Conservation (phyloP, 78 protist genomes). For the Planoprotostelium fungivorum region DNA sequence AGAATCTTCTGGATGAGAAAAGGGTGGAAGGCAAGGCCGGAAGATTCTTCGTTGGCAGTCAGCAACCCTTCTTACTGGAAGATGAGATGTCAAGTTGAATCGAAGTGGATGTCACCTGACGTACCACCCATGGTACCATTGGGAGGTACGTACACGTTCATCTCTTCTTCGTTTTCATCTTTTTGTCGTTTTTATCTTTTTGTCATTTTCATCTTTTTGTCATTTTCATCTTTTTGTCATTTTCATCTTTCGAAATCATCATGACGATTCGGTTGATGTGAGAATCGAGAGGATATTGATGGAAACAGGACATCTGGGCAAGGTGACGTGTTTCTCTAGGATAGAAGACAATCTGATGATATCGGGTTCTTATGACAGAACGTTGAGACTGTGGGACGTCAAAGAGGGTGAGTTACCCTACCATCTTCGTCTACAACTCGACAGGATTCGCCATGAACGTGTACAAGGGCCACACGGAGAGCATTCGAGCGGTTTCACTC, state of each 20-base stretch:
- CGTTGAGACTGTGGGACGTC: neutral
- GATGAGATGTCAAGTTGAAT: neutral
- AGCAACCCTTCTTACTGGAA: neutral
- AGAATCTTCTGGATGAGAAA: neutral
- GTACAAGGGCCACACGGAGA: neutral
- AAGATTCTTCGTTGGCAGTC: neutral
- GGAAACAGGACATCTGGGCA: neutral
- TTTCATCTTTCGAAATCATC: too few relatives aligned
- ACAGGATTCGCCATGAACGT: neutral
- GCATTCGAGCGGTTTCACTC: neutral
- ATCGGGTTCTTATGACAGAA: neutral
- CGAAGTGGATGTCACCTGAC: neutral
- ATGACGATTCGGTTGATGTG: too few relatives aligned
- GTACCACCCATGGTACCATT: neutral
- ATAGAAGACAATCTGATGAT: neutral
- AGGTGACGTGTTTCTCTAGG: neutral
- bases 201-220: too few relatives aligned
- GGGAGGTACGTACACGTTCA: too few relatives aligned
- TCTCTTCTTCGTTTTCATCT: too few relatives aligned
- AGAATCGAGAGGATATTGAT: too few relatives aligned
- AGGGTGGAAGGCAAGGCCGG: neutral
- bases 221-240: too few relatives aligned
- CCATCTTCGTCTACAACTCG: neutral
- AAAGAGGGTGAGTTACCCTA: neutral
- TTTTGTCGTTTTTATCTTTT: too few relatives aligned